Evolutionary conservation across 1,284 basidiomycete genomes (phyloP), one percentile per base, ranked within the genome.

Genomic region (Pseudozyma tsukubaensis): DNA sequence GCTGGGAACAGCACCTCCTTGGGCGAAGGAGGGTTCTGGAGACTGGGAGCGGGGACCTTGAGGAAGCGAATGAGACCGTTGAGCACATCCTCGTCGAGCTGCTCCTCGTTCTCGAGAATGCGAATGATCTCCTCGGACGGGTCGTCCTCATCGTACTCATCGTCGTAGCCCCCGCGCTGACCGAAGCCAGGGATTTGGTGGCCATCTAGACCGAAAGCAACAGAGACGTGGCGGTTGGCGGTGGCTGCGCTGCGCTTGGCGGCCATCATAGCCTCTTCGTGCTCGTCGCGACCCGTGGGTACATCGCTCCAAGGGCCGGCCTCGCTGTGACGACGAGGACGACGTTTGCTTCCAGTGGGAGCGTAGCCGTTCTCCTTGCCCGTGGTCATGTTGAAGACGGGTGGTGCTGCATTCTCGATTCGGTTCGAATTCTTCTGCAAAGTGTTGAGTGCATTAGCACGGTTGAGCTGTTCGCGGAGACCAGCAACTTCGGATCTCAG

Each of bases 1-100:
- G 97, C 96, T 5, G 97, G 97, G 91, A 99, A 99, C 44, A 99
- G 88, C 58, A 99, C 95, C 85, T 99, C 97, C 86, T 98, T 99
- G 70, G 95, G 91, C 34, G 92, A 91, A 18, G 94, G 93, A 1
- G 94, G 93, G 82, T 94, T 97, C 60, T 92, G 92, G 58, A 94
- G 87, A 80, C 91, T 94, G 0, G 97, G 93, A 18, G 91, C 89
- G 16, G 96, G 94, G 60, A 98, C 95, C 88, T 96, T 97, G 79
- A 99, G 87, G 59, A 93, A 92, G 62, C 92, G 90, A 80, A 99
- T 91, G 43, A 99, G 88, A 19, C 94, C 94, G 71, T 94, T 90
- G 24, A 99, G 88, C 43, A 98, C 92, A 83, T 99, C 97, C 83
- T 97, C 93, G 81, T 99, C 97, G 58, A 99, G 86, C 55, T 89